phyloP scores from a whole-genome alignment of 208 protist species.

The Trypanosoma melophagium region DNA sequence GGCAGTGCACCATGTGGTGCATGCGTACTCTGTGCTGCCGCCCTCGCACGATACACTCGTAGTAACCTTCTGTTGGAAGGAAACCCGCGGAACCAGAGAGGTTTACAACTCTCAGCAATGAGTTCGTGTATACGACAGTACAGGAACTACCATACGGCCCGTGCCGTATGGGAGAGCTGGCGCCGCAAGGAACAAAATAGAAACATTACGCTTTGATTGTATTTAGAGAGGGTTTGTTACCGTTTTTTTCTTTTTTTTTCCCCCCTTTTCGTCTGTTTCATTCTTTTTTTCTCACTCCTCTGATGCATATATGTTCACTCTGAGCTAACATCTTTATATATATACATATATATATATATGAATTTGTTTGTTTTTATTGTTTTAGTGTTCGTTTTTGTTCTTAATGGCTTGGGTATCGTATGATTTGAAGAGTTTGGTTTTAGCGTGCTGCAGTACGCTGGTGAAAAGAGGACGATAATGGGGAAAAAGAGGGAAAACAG shows the following conservation, averaged over 20 bases:
- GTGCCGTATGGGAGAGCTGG: slow-evolving; percentile 11
- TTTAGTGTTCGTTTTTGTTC: too few relatives aligned
- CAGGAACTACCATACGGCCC: background rate
- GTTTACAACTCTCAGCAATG: background rate
- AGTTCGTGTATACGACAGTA: background rate
- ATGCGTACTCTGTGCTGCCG: slow-evolving; percentile 14
- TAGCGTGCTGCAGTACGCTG: too few relatives aligned
- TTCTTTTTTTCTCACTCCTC: too few relatives aligned
- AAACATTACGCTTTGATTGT: background rate
- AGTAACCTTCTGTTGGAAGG: slow-evolving; percentile 3
- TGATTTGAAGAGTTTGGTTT: too few relatives aligned
- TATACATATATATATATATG: too few relatives aligned
- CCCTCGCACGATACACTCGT: background rate
- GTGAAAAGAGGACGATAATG: too few relatives aligned
- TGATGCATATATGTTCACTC: too few relatives aligned
- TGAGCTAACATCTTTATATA: too few relatives aligned
- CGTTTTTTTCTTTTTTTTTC: slow-evolving; percentile 10
- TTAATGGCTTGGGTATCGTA: too few relatives aligned
- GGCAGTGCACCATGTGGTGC: slow-evolving; percentile 1
- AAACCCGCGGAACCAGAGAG: background rate
- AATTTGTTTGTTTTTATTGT: too few relatives aligned
- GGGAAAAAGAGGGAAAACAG: too few relatives aligned
- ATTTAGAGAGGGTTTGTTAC: background rate
- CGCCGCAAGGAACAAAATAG: background rate
- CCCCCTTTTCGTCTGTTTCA: too few relatives aligned